A percentile compares a stretch with the other conserved stretches of the same genome.
phyloP scores from a whole-genome alignment of 257 asterid genomes.

The Gynochthodes officinalis region DNA sequence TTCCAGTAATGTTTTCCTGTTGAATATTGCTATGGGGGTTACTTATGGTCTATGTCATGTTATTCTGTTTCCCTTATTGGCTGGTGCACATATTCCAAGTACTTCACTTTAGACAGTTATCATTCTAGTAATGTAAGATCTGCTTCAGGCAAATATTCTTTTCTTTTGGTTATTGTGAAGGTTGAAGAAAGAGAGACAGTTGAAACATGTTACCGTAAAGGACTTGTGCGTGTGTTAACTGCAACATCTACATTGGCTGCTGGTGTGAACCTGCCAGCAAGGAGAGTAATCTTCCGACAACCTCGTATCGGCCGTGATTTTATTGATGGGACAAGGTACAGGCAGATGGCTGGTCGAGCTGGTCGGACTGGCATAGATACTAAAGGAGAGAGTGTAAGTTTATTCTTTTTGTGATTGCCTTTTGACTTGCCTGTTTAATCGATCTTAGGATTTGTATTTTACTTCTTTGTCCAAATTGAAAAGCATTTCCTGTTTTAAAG shows the following conservation, averaged over 20 bases:
- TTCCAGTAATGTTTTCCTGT: not conserved
- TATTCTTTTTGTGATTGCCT: slow-evolving; percentile 10
- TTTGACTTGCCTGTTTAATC: not conserved
- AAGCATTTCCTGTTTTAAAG: not conserved
- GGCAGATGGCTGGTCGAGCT: slow-evolving; percentile 98
- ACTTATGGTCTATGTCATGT: not conserved
- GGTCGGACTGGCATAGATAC: slow-evolving; percentile 99
- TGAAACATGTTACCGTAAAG: slow-evolving; percentile 95
- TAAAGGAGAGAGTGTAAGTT: slow-evolving; percentile 94
- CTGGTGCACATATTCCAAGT: not conserved
- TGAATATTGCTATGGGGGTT: not conserved
- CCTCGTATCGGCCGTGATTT: slow-evolving; percentile 97
- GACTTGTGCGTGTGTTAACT: slow-evolving; percentile 96
- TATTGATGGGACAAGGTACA: slow-evolving; percentile 92
- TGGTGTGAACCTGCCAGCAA: slow-evolving; percentile 96
- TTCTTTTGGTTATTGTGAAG: slow-evolving; percentile 36
- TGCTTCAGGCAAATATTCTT: slow-evolving; percentile 12
- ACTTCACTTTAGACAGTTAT: not conserved
- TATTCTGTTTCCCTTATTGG: not conserved
- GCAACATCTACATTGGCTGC: slow-evolving; percentile 99
- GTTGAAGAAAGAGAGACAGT: slow-evolving; percentile 98
- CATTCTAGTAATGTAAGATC: slow-evolving; percentile 8
- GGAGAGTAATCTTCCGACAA: slow-evolving; percentile 95
- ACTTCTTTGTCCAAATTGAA: not conserved
- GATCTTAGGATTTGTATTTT: not conserved